Base-by-base conservation (phyloP, 345 rosid species). In the Theobroma cacao region DNA sequence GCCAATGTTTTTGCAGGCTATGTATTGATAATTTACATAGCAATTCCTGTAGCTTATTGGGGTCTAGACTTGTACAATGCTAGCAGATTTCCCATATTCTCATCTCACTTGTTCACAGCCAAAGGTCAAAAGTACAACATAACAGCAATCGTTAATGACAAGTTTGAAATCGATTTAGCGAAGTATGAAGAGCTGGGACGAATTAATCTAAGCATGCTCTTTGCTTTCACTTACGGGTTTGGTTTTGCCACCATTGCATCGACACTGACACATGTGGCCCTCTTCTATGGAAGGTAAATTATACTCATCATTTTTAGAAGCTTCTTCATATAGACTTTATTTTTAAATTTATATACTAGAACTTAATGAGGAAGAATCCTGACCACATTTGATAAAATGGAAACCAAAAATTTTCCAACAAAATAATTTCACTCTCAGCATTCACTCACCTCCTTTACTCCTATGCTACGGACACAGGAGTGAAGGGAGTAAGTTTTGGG, bases 201-300 rank as follows among this genome's bases (percentile, higher is more conserved):
- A 47, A 91, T 95, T n/a, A 84, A 95, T 63, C 77, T 93, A 67
- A 95, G 98, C 89, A 86, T 80, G 91, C 89, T 95, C 81, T 93
- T 95, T n/a, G 88, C 98, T 38, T 84, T 95, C 45, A 63, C 77
- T 22, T 95, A 95, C 45, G 98, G 98, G 4, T 92, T 95, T 67
- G 93, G 98, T 45, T 95, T 95, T 36, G 98, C 98, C 10, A 89
- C 95, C 52, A 91, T 95, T 84, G 98, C 98, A 3, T 77, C 98
- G 14, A 94, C 97, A 2, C 78, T 93, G 53, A 90, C 95, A 14
- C 98, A 94, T 69, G 97, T 91, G 58, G 95, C 86, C 75, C 80
- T 95, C 77, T 95, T 95, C 90, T 89, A 91, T 70, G 98, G 98
- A 77, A 93, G 96, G 96, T 94, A 91, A 82, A 28, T 26, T 26